Evolutionary conservation across 140 eudicot genomes (phyloP).

Genomic region (Erigeron philadelphicus): DNA sequence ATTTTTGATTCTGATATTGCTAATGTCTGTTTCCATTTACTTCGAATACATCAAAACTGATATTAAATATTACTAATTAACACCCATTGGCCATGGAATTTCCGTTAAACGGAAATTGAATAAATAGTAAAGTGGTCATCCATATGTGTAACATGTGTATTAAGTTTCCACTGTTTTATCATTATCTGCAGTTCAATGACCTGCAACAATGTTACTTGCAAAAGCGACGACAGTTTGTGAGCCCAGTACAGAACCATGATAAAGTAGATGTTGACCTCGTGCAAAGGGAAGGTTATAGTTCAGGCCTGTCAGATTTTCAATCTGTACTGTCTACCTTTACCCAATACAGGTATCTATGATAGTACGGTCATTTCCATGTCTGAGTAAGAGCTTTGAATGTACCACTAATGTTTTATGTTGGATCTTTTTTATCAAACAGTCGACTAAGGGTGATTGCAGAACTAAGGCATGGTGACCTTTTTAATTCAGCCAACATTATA

Average conservation of each 20-base stretch:
- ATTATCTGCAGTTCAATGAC: constrained; percentile 46
- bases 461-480: constrained; percentile 64
- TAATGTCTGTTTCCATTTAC: no score
- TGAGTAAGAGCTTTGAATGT: background rate
- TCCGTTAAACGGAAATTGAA: no score
- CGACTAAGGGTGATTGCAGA: constrained; percentile 73
- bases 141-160: background rate
- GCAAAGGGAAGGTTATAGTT: constrained; percentile 55
- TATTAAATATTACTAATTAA: no score
- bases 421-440: constrained; percentile 29
- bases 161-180: background rate
- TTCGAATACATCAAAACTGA: no score
- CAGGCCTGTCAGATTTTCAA: constrained; percentile 38
- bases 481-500: constrained; percentile 64
- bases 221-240: constrained; percentile 48
- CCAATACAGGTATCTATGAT: constrained; percentile 44
- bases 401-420: background rate
- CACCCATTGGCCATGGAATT: no score
- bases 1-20: no score
- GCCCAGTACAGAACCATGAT: constrained; percentile 34
- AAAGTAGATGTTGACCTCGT: constrained; percentile 29
- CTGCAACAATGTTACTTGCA: constrained; percentile 68
- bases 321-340: constrained; percentile 55
- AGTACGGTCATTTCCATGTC: background rate
- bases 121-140: background rate